Evolutionary conservation across 2,329 filamentous ascomycete genomes (phyloP).

Genomic region (Malbranchea cinnamomea): DNA sequence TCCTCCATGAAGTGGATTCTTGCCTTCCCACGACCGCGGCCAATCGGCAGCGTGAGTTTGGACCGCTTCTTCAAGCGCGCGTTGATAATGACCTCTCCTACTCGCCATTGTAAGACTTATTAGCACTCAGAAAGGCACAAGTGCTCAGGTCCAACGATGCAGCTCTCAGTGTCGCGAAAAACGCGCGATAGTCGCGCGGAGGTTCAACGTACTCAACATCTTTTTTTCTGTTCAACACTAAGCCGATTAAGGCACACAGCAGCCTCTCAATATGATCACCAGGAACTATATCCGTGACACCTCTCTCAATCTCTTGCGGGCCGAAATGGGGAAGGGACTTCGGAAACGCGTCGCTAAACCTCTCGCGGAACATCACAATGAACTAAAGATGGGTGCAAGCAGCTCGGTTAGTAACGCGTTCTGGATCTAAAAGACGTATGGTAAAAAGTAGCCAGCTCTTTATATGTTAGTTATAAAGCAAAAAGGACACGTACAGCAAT

Average conservation of each 20-base stretch:
- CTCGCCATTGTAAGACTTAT: slow-evolving; percentile 7
- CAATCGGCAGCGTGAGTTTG: slow-evolving; percentile 75
- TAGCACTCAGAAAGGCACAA: slow-evolving; percentile 1
- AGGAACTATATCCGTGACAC: slow-evolving; percentile 61
- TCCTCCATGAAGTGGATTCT: slow-evolving; percentile 69
- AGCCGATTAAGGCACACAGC: slow-evolving; percentile 71
- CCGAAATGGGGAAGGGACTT: slow-evolving; percentile 80
- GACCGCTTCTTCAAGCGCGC: slow-evolving; percentile 87
- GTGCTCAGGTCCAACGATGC: background rate
- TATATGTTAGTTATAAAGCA: slow-evolving; percentile 7
- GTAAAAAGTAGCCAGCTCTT: too few relatives aligned
- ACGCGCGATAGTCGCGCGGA: slow-evolving; percentile 4
- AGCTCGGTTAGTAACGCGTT: too few relatives aligned
- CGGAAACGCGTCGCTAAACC: slow-evolving; percentile 80
- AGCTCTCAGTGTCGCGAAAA: background rate
- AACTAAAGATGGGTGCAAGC: too few relatives aligned
- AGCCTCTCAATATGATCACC: slow-evolving; percentile 77
- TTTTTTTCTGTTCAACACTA: slow-evolving; percentile 93
- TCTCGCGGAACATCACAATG: slow-evolving; percentile 93
- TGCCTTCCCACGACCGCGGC: slow-evolving; percentile 66
- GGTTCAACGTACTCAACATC: slow-evolving; percentile 73
- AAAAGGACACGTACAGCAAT: slow-evolving; percentile 60
- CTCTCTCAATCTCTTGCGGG: slow-evolving; percentile 85
- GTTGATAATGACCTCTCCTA: slow-evolving; percentile 81
- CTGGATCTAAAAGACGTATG: too few relatives aligned